phyloP scores from a whole-genome alignment of 1,284 basidiomycete species.

The Leccinum griseonigrum region DNA sequence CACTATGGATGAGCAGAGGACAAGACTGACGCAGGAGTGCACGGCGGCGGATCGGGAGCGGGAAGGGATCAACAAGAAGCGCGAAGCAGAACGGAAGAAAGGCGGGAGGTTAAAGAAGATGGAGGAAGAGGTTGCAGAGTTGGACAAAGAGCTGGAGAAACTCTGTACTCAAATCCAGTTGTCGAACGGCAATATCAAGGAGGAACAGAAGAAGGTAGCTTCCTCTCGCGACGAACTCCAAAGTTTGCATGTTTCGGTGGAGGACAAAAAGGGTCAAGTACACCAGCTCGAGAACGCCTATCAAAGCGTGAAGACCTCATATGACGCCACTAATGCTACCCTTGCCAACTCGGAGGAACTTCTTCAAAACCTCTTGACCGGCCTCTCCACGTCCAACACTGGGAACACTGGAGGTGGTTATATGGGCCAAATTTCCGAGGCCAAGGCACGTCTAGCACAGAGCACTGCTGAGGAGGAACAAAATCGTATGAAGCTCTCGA shows the following conservation, averaged over 20 bases:
- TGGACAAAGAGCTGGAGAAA: conserved; percentile 88
- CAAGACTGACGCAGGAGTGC: conserved; percentile 47
- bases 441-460: conserved; percentile 73
- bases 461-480: conserved; percentile 87
- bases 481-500: conserved; percentile 72
- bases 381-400: conserved; percentile 72
- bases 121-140: conserved; percentile 72
- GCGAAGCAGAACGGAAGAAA: conserved; percentile 66
- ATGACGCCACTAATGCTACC: conserved; percentile 62
- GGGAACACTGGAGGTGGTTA: conserved; percentile 79
- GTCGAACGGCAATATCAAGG: conserved; percentile 72
- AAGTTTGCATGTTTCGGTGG: conserved; percentile 57
- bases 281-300: conserved; percentile 61
- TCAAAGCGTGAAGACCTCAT: conserved; percentile 70
- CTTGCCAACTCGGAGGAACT: conserved; percentile 86
- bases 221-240: conserved; percentile 56
- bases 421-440: conserved; percentile 95
- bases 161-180: conserved; percentile 87
- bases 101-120: conserved; percentile 76
- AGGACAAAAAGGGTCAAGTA: conserved; percentile 60
- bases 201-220: conserved; percentile 71
- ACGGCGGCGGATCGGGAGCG: conserved; percentile 50
- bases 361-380: conserved; percentile 93
- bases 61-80: conserved; percentile 64
- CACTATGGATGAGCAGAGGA: conserved; percentile 47